Evolutionary conservation across 1,284 basidiomycete genomes (phyloP), one percentile per base, ranked within the genome.

Genomic region (Trametes polyzona): DNA sequence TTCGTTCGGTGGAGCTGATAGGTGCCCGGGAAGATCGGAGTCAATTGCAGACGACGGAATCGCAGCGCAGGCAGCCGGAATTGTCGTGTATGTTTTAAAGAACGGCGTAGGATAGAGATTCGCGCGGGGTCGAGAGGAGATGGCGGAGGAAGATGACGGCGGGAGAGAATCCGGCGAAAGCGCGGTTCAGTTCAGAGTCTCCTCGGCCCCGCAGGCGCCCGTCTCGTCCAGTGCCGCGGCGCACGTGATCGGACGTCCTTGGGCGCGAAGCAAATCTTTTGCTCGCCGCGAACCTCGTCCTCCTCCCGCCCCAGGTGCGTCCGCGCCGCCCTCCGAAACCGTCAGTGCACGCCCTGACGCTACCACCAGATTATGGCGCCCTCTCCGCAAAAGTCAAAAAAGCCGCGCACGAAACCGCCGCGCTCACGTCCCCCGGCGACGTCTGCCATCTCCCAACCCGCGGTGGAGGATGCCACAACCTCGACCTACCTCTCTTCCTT

Each of bases 391-490:
- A 82, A 77, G 65, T 67, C 77, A 8, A 86, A 82, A 75, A 87
- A 82, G 68, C 59, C 69, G 33, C 76, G 77, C 51, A 73, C 74
- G 53, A 88, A 86, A 73, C 74, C 81, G 32, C 76, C 81, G 17
- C 76, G 78, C 65, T 76, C 79, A 55, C 81, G 83, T 50, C 82
- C 83, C 17, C 63, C 70, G 44, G 78, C 83, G 5, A 87, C 84
- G 27, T 81, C 86, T 27, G 71, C 79, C 46, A 79, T 89, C 59
- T 82, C 85, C 7, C 84, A 87, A 63, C 83, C 82, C 21, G 73
- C 78, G 37, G 78, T 82, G 41, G 78, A 83, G 59, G 81, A 82
- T 67, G 70, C 76, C 19, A 76, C 79, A 21, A 69, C 75, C 52
- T 69, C 79, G 19, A 71, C 77, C 21, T 67, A 76, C 14, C 72